Evolutionary conservation across 1,139 yeast genomes (phyloP).

Genomic region (Kodamaea sp.): DNA sequence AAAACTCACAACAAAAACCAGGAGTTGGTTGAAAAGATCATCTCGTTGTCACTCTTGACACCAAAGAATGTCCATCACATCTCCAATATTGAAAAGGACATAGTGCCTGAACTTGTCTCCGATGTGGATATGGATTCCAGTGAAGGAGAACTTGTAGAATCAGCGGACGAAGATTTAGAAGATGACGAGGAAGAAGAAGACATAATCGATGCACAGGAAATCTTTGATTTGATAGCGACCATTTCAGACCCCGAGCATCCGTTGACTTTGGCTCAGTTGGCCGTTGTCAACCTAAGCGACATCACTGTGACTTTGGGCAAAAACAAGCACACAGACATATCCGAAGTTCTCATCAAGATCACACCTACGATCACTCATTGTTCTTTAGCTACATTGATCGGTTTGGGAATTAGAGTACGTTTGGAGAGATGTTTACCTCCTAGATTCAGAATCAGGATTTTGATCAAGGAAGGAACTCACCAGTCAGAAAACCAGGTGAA

Average conservation of each 20-base stretch:
- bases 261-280: slow-evolving; percentile 86
- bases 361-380: slow-evolving; percentile 99
- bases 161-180: slow-evolving; percentile 45
- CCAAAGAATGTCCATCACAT: slow-evolving; percentile 6
- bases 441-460: slow-evolving; percentile 74
- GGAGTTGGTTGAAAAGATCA: slow-evolving; percentile 22
- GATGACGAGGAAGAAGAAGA: slow-evolving; percentile 51
- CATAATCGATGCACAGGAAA: slow-evolving; percentile 67
- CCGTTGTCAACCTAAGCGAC: slow-evolving; percentile 86
- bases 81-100: slow-evolving; percentile 2
- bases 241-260: slow-evolving; percentile 99
- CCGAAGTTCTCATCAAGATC: slow-evolving; percentile 77
- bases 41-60: slow-evolving; percentile 25
- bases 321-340: slow-evolving; percentile 49
- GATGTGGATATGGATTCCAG: slow-evolving; percentile 24
- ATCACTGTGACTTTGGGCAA: slow-evolving; percentile 66
- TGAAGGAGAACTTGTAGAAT: slow-evolving; percentile 29
- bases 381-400: slow-evolving; percentile 92
- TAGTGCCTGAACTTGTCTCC: slow-evolving; percentile 27
- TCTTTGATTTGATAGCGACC: slow-evolving; percentile 69
- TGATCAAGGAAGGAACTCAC: slow-evolving; percentile 89
- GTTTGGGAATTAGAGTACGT: slow-evolving; percentile 90
- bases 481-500: slow-evolving; percentile 96
- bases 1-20: slow-evolving; percentile 14
- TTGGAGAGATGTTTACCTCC: slow-evolving; percentile 87